Base-by-base conservation (phyloP, 177 flowering plant genomes). In the Vitis hybrid region DNA sequence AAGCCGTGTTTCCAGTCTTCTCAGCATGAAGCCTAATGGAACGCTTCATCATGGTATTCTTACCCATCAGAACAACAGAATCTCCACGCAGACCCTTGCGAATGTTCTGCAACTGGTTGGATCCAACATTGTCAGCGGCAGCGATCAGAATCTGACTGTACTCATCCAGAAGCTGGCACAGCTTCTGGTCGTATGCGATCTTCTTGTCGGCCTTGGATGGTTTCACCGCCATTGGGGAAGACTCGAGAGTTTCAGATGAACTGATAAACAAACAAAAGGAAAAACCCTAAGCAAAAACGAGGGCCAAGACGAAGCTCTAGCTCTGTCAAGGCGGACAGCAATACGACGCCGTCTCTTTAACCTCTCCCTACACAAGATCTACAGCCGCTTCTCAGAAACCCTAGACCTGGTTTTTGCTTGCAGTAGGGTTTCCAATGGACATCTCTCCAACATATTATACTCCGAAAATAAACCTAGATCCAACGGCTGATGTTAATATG, bases 21-120 rank as follows among this genome's bases (percentile, higher is more conserved):
- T 93, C 98, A 48, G 93, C 70, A 61, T 93, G 93, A 48, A 93
- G 77, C 74, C 90, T 75, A 14, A 93, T 59, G 4, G 91, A 74
- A 18, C 98, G 65, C 84, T 93, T 93, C 98, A 93, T 93, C 97
- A 93, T 91, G 9, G 98, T 93, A 76, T 93, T 93, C 86, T 93
- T 93, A 1, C 98, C 98, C 98, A 93, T 91, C 52, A 93, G 79
- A 17, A 93, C 93, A 4, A 90, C 73, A 0, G 97, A 93, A 69
- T 93, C 92, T 0, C 91, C 98, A 4, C 97, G 81, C 8, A 93
- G 78, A 71, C 97, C 98, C 67, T 68, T 76, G 17, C 98, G 69
- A 27, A 93, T 93, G 74, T 76, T 85, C 85, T 93, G 98, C 13
- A 92, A 77, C 85, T 92, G 94, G 49, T 82, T 92, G 13, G 97